phyloP scores from a whole-genome alignment of 2,329 filamentous ascomycete species.

The Hymenoscyphus infarciens region DNA sequence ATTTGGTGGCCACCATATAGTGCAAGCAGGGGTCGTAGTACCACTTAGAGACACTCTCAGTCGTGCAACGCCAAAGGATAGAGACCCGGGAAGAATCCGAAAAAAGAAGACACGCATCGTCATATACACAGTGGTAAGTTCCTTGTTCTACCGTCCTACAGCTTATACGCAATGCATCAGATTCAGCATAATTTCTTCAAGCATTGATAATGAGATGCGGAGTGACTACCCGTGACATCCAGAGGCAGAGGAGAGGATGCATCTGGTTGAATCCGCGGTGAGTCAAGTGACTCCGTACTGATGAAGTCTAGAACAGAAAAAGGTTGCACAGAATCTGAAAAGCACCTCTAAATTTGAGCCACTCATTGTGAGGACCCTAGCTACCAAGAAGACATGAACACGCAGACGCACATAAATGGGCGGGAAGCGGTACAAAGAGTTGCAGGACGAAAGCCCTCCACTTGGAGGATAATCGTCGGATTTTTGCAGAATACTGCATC shows the following conservation, averaged over 20 bases:
- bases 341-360: background rate
- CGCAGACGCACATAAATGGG: background rate
- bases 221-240: background rate
- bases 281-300: background rate
- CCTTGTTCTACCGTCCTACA: background rate
- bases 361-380: background rate
- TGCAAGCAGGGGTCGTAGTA: background rate
- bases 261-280: background rate
- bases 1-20: background rate
- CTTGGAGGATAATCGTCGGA: background rate
- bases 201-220: background rate
- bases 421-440: background rate
- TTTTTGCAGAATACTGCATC: background rate
- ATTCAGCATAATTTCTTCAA: background rate
- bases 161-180: background rate
- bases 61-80: background rate
- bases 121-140: background rate
- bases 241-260: background rate
- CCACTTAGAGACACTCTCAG: background rate
- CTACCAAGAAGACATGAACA: background rate
- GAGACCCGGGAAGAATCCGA: background rate
- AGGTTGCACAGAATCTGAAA: background rate
- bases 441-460: background rate
- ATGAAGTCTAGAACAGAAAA: background rate
- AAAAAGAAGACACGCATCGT: background rate